Conservation (phyloP, 495 filamentous ascomycete genomes). For the Aspergillus ellipticus region DNA sequence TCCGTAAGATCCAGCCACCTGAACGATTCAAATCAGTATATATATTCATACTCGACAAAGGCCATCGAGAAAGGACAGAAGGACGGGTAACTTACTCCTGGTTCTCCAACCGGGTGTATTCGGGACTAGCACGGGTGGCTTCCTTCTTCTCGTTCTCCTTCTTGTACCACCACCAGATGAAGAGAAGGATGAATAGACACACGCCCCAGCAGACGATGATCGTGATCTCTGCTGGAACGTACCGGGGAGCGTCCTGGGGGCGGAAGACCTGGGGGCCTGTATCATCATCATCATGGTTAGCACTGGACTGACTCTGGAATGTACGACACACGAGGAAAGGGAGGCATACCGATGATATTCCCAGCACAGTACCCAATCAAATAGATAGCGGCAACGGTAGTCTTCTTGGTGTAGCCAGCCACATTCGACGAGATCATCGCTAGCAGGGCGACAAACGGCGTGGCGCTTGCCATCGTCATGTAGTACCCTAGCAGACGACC, state of each 20-base stretch:
- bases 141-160: conserved; percentile 60
- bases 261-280: conserved; percentile 57
- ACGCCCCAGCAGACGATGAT: conserved; percentile 62
- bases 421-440: conserved; percentile 63
- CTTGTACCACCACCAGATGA: conserved; percentile 61
- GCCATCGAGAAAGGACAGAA: no score
- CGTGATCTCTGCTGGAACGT: conserved; percentile 64
- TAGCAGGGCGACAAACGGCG: conserved; percentile 40
- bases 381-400: conserved; percentile 65
- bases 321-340: conserved; percentile 12
- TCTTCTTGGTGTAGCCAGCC: conserved; percentile 73
- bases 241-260: conserved; percentile 54
- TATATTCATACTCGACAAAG: not conserved
- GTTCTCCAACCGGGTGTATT: conserved; percentile 63
- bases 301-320: no score
- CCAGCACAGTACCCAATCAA: conserved; percentile 64
- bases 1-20: conserved; percentile 16
- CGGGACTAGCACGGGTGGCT: conserved; percentile 46
- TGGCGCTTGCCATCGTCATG: conserved; percentile 56
- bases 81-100: conserved; percentile 47
- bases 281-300: not conserved
- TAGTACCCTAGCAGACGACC: conserved; percentile 64
- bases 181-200: conserved; percentile 52
- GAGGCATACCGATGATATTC: conserved; percentile 49
- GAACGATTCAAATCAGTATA: conserved; percentile 36